Percentiles rank a stretch among this genome's conserved stretches.
These are phyloP conservation scores for Austroboletus niveus DNA, from an alignment of 1,284 basidiomycete species.

Conservation along the genomic window DNA sequence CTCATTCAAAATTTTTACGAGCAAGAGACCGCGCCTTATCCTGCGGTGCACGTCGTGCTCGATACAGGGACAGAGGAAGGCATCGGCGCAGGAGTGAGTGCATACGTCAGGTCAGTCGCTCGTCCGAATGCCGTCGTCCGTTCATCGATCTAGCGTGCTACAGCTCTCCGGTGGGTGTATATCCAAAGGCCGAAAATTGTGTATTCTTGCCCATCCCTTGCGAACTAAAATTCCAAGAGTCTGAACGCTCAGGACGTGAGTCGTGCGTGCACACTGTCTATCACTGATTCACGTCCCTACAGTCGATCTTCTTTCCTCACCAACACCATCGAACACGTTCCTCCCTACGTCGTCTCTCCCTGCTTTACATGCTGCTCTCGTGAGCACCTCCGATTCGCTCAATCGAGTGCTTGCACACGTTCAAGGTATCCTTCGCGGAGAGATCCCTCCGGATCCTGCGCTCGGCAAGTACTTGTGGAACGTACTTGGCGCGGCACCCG, in stretches of 20 bases:
- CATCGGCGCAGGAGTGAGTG: slow-evolving; percentile 79
- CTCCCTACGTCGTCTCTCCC: slow-evolving; percentile 24
- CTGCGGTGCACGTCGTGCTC: slow-evolving; percentile 90
- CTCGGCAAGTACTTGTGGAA: slow-evolving; percentile 93
- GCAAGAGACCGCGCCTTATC: slow-evolving; percentile 85
- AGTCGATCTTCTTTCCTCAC: slow-evolving; percentile 74
- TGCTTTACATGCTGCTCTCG: slow-evolving; percentile 29
- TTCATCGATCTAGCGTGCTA: slow-evolving; percentile 13
- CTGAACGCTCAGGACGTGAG: slow-evolving; percentile 83
- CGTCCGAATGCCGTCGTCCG: neutral
- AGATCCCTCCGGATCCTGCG: slow-evolving; percentile 80
- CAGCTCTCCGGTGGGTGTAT: slow-evolving; percentile 82
- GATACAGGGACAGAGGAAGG: slow-evolving; percentile 81
- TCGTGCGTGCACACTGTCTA: slow-evolving; percentile 22
- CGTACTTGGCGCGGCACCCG: slow-evolving; percentile 69
- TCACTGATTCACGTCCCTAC: slow-evolving; percentile 8
- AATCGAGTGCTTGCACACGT: slow-evolving; percentile 89
- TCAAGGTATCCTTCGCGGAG: slow-evolving; percentile 75
- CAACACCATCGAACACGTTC: slow-evolving; percentile 13
- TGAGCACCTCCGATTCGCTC: slow-evolving; percentile 58
- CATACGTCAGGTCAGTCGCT: slow-evolving; percentile 74
- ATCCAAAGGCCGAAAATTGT: slow-evolving; percentile 88
- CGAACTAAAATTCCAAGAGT: slow-evolving; percentile 76
- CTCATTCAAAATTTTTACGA: slow-evolving; percentile 99
- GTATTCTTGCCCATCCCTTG: slow-evolving; percentile 89